Evolutionary conservation across 2,329 filamentous ascomycete genomes (phyloP).

Genomic region (Byssothecium circinans): DNA sequence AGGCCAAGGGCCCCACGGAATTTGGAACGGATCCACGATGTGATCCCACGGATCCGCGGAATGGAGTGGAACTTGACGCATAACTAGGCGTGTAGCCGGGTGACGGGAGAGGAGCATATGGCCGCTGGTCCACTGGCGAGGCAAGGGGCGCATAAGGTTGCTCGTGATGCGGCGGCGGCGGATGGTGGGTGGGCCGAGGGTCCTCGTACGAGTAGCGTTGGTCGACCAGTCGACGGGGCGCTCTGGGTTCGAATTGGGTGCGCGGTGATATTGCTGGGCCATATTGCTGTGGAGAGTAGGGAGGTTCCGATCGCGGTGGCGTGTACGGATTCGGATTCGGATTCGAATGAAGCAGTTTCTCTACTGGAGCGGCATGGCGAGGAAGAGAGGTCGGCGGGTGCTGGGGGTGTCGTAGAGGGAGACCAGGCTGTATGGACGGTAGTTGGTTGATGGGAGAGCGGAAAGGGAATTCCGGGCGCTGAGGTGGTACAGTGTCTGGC

Average conservation of each 20-base stretch:
- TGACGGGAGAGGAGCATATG: conserved; percentile 41
- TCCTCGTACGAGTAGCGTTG: conserved; percentile 41
- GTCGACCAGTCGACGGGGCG: conserved; percentile 29
- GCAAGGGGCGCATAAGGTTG: conserved; percentile 40
- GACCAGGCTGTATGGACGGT: conserved; percentile 40
- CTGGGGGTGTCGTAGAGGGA: conserved; percentile 33
- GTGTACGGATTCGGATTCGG: conserved; percentile 44
- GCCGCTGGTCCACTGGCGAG: conserved; percentile 40
- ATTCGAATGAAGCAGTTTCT: conserved; percentile 41
- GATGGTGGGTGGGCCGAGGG: conserved; percentile 29
- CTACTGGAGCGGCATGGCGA: conserved; percentile 35
- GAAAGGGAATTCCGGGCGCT: conserved; percentile 42
- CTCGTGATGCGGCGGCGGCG: conserved; percentile 29
- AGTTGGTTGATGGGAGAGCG: conserved; percentile 44
- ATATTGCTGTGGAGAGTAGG: conserved; percentile 45
- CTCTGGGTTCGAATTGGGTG: conserved; percentile 38
- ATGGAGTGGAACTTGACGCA: conserved; percentile 41
- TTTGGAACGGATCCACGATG: conserved; percentile 40
- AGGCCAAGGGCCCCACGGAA: conserved; percentile 35
- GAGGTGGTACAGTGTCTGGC: conserved; percentile 39
- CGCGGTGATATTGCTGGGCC: conserved; percentile 42
- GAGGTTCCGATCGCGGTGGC: conserved; percentile 43
- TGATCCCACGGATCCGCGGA: conserved; percentile 43
- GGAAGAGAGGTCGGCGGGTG: conserved; percentile 28
- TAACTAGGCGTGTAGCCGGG: conserved; percentile 46